A percentile compares a stretch with the other conserved stretches of the same genome.
These are phyloP conservation scores for Lepidium campestre DNA, from an alignment of 441 rosid species.

Conservation along the genomic window DNA sequence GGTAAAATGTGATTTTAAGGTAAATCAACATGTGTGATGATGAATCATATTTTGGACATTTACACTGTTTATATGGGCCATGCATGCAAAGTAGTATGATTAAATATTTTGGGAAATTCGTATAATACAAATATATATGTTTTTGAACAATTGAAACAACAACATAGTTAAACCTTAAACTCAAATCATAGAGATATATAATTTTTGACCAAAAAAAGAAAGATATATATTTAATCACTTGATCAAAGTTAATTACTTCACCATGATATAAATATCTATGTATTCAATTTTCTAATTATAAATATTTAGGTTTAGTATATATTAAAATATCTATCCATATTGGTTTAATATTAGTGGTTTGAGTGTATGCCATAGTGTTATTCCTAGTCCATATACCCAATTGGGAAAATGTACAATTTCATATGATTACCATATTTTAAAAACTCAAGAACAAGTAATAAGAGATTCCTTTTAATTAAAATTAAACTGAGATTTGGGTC, in stretches of 20 bases:
- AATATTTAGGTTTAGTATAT: too few relatives aligned
- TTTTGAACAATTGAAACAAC: too few relatives aligned
- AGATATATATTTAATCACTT: too few relatives aligned
- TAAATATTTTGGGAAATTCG: neutral
- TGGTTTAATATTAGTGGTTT: neutral
- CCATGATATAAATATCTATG: too few relatives aligned
- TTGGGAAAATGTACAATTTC: slow-evolving; percentile 42
- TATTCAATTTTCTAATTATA: too few relatives aligned
- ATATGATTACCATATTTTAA: slow-evolving; percentile 10
- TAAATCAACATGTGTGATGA: slow-evolving; percentile 1
- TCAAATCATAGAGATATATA: too few relatives aligned
- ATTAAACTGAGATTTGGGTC: slow-evolving; percentile 29
- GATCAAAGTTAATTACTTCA: too few relatives aligned
- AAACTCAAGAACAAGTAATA: slow-evolving; percentile 8
- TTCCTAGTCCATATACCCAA: slow-evolving; percentile 60
- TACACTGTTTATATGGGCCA: slow-evolving; percentile 17
- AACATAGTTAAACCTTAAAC: too few relatives aligned
- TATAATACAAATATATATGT: too few relatives aligned
- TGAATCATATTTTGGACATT: neutral
- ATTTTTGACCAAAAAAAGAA: too few relatives aligned
- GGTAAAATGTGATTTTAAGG: slow-evolving; percentile 4
- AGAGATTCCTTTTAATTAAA: slow-evolving; percentile 10
- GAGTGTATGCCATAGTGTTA: neutral
- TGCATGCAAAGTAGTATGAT: slow-evolving; percentile 17
- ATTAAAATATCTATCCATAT: too few relatives aligned